These are phyloP conservation scores for Clarireedia sp. DNA, from an alignment of 2,329 filamentous ascomycete genomes.

Conservation along the genomic window DNA sequence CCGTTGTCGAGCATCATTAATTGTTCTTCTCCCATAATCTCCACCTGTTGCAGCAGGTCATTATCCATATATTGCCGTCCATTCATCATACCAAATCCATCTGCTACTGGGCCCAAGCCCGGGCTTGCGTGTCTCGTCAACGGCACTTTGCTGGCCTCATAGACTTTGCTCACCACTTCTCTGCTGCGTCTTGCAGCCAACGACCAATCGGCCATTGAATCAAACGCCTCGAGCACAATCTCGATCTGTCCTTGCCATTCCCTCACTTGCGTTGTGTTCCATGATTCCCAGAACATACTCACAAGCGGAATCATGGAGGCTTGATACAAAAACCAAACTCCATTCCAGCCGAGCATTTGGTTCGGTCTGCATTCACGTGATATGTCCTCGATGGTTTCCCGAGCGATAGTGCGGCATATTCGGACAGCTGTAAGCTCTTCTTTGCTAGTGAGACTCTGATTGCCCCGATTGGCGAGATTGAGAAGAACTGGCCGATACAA, in stretches of 20 bases:
- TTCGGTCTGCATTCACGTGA: constrained; percentile 61
- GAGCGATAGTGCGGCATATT: constrained; percentile 61
- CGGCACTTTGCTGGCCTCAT: constrained; percentile 41
- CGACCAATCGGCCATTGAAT: constrained; percentile 58
- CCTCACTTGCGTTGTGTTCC: constrained; percentile 25
- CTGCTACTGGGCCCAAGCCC: constrained; percentile 23
- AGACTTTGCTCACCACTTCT: constrained; percentile 56
- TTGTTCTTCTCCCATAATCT: constrained; percentile 39
- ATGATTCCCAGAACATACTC: constrained; percentile 60
- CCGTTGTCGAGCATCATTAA: constrained; percentile 41
- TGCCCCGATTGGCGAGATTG: constrained; percentile 42
- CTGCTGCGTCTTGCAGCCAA: constrained; percentile 53
- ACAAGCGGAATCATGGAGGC: constrained; percentile 72
- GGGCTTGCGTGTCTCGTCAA: constrained; percentile 27
- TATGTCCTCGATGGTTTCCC: constrained; percentile 65
- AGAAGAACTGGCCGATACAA: constrained; percentile 67
- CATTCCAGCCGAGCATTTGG: constrained; percentile 74
- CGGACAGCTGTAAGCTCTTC: constrained; percentile 62
- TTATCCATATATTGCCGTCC: constrained; percentile 16
- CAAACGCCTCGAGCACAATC: constrained; percentile 50
- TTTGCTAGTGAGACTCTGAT: constrained; percentile 31
- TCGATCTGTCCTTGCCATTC: constrained; percentile 50
- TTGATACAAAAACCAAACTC: constrained; percentile 75
- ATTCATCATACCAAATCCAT: constrained; percentile 10
- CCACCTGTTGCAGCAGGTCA: constrained; percentile 35